Evolutionary conservation across 805 yeast genomes (phyloP).

Genomic region (Clavispora santaluciae): DNA sequence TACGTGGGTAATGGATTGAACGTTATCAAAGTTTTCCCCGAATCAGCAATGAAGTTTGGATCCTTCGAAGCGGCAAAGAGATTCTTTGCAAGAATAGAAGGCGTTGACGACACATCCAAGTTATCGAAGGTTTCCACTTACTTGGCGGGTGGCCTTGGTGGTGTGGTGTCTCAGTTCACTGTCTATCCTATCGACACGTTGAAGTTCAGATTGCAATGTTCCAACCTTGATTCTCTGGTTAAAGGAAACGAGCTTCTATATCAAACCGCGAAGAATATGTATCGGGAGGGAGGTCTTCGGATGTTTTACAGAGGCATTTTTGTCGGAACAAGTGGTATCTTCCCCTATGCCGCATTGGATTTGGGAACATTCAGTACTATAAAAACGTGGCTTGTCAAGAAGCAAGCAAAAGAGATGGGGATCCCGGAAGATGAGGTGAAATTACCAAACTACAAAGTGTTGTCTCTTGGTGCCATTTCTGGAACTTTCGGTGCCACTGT

Average conservation of each 20-base stretch:
- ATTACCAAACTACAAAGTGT: slow-evolving; percentile 72
- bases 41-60: slow-evolving; percentile 95
- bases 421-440: slow-evolving; percentile 55
- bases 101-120: slow-evolving; percentile 62
- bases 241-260: slow-evolving; percentile 59
- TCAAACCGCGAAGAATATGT: slow-evolving; percentile 74
- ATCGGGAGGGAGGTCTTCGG: slow-evolving; percentile 68
- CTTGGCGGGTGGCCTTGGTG: slow-evolving; percentile 93
- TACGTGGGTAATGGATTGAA: slow-evolving; percentile 95
- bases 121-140: slow-evolving; percentile 77
- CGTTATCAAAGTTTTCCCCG: slow-evolving; percentile 92
- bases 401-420: slow-evolving; percentile 52
- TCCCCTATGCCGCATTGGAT: slow-evolving; percentile 96
- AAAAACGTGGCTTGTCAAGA: slow-evolving; percentile 66
- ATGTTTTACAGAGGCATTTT: slow-evolving; percentile 82
- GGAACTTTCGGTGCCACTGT: slow-evolving; percentile 95
- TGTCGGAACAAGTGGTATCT: slow-evolving; percentile 93
- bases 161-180: slow-evolving; percentile 86
- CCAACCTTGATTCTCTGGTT: slow-evolving; percentile 59
- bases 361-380: slow-evolving; percentile 88
- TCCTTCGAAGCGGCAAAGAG: slow-evolving; percentile 86
- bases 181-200: slow-evolving; percentile 95
- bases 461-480: slow-evolving; percentile 89
- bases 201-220: slow-evolving; percentile 91
- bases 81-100: slow-evolving; percentile 68